phyloP scores from a whole-genome alignment of 805 yeast genomes.

The Kluyveromyces siamensis region DNA sequence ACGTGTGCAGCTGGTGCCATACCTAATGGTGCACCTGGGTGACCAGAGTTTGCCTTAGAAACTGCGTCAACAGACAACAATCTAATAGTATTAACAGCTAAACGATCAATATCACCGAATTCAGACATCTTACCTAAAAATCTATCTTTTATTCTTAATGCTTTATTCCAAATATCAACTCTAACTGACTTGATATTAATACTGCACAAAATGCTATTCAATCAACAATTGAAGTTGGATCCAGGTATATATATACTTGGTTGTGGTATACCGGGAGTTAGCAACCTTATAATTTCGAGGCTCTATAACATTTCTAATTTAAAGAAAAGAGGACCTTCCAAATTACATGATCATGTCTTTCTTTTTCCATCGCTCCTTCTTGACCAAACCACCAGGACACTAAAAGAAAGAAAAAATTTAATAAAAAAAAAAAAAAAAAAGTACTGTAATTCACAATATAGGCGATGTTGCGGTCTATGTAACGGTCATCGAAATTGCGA shows the following conservation, averaged over 20 bases:
- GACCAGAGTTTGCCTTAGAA: constrained; percentile 87
- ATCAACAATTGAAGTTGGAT: background rate
- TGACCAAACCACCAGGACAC: background rate
- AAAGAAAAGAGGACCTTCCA: background rate
- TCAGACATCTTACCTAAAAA: constrained; percentile 22
- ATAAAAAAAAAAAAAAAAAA: no score
- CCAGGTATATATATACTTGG: background rate
- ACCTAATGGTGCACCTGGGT: constrained; percentile 99
- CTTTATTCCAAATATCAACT: background rate
- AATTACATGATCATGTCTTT: background rate
- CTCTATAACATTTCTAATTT: background rate
- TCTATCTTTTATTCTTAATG: background rate
- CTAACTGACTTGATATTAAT: no score
- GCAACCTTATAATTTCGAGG: background rate
- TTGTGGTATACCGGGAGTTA: background rate
- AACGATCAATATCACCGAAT: constrained; percentile 52
- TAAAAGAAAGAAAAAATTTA: background rate
- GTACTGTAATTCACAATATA: background rate
- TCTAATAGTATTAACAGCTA: constrained; percentile 83
- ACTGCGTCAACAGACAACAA: constrained; percentile 81
- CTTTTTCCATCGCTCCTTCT: background rate
- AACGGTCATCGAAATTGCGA: no score
- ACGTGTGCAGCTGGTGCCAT: constrained; percentile 93
- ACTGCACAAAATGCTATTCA: background rate
- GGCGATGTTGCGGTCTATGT: no score